These are phyloP conservation scores for Tolypocladium tundrense DNA, from an alignment of 2,329 filamentous ascomycete genomes.

Conservation along the genomic window DNA sequence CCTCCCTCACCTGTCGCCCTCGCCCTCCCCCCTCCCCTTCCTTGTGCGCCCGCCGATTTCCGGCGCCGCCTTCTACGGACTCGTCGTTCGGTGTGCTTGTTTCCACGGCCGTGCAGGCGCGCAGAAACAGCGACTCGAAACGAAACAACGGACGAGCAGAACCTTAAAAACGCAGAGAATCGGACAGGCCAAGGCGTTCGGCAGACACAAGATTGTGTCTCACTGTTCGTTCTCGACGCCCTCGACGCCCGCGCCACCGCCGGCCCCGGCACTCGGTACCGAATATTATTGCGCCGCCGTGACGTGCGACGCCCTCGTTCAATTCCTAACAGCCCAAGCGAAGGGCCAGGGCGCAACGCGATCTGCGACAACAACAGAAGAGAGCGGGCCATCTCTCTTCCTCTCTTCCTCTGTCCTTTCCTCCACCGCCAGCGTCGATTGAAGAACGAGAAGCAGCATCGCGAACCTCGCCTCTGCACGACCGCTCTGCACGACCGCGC, in stretches of 20 bases:
- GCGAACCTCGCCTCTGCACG: neutral
- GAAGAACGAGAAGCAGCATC: neutral
- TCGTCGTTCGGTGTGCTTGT: neutral
- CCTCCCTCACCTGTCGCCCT: neutral
- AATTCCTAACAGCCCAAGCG: neutral
- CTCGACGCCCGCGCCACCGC: neutral
- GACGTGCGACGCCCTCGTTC: conserved; percentile 1
- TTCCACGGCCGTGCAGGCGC: neutral
- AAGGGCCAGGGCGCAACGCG: neutral
- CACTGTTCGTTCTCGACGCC: neutral
- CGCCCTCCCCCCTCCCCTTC: neutral
- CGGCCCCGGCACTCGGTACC: neutral
- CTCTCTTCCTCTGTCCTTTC: neutral
- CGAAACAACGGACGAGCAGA: neutral
- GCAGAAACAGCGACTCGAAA: neutral
- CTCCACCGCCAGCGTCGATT: neutral
- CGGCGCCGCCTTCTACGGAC: neutral
- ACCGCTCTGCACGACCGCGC: neutral
- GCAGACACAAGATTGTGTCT: neutral
- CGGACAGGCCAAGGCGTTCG: neutral
- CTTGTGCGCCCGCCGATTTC: neutral
- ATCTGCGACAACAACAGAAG: conserved; percentile 3
- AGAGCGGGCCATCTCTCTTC: neutral
- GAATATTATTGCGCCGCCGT: neutral
- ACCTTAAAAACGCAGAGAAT: neutral